Evolutionary conservation across 2,329 filamentous ascomycete genomes (phyloP), one percentile per base, ranked within the genome.

Genomic region (Pseudogymnoascus sp.): DNA sequence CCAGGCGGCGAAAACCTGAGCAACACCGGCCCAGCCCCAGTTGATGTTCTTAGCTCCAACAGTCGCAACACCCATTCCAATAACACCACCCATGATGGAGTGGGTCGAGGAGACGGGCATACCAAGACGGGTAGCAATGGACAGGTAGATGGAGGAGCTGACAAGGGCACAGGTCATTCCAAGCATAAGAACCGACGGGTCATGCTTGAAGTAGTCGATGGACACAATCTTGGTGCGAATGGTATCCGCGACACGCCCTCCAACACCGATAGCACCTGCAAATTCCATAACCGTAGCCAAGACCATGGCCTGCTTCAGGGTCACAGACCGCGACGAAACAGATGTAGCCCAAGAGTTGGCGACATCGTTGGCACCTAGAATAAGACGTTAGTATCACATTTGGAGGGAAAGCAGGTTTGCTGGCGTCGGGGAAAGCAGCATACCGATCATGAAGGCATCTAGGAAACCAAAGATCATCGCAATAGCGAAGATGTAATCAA

Each of bases 321-420:
- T 80, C 42, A 88, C 73, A 63, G 87, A 89, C 39, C 86, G 79
- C 3, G 87, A 89, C 1, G 85, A 88, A 63, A 90, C 88, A 66
- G 84, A 87, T 35, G 85, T 89, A n/a, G 87, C 87, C 84, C 85
- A 91, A 1, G 86, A 83, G 77, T 90, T 91, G 74, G 88, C 87
- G 64, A 90, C 87, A 87, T 90, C 88, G 75, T 85, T 68, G 17
- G 66, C 65, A 17, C 61, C 60, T 35, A 65, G 62, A 35, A 67
- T 65, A 39, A 61, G 29, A 59, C 63, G 35, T 63, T 7, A 60
- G 25, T 62, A 63, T 66, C 15, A 63, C 64, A 5, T 25, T 58
- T 5, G n/a, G 21, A 58, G 6, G 6, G 13, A 13, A 12, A 4
- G n/a, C 17, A 21, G 5, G 1, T 5, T 6, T 58, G 27, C 41